Evolutionary conservation across 352 stramenopile species (phyloP), one percentile per base, ranked within the genome.

Genomic region (Phytophthora pistaciae): DNA sequence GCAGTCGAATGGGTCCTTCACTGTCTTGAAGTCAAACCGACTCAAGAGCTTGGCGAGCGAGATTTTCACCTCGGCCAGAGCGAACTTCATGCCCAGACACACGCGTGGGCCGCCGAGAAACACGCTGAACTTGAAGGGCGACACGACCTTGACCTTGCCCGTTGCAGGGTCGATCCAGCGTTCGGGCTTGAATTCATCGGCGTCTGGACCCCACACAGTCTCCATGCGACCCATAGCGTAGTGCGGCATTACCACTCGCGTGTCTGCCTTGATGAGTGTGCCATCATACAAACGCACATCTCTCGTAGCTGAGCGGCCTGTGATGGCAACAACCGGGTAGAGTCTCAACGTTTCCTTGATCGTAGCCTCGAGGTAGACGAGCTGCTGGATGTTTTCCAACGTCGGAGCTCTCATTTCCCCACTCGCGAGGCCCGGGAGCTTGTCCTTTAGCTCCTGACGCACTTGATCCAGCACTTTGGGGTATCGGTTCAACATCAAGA

Each of bases 61-160:
- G 36, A 88, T 88, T 60, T 92, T 92, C 56, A 91, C 71, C 66
- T 92, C 86, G 1, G 85, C 67, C 48, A 93, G 55, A 10, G 80
- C 85, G 49, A 91, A 83, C 58, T 89, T 87, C 73, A 86, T 83
- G 11, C 88, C 88, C 8, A 95, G 33, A 48, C 87, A 96, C n/a
- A 79, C 79, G 20, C 88, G 87, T 8, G 79, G 82, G 0, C 90
- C 90, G 21, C 77, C 87, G 11, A 89, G 63, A 64, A 96, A 95
- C 0, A 78, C 82, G 6, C 78, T 75, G 61, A 91, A 95, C 64
- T 91, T 88, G 72, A 84, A 91, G 6, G 83, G 68, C 8, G 82
- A 89, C 21, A 91, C 62, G 38, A 77, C 65, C 3, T 76, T 75
- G 20, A 85, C 57, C 44, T 85, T 90, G 20, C 75, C 68, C 0